These are phyloP conservation scores for Cetradonia linearis DNA, from an alignment of 495 filamentous ascomycete genomes.

Conservation along the genomic window DNA sequence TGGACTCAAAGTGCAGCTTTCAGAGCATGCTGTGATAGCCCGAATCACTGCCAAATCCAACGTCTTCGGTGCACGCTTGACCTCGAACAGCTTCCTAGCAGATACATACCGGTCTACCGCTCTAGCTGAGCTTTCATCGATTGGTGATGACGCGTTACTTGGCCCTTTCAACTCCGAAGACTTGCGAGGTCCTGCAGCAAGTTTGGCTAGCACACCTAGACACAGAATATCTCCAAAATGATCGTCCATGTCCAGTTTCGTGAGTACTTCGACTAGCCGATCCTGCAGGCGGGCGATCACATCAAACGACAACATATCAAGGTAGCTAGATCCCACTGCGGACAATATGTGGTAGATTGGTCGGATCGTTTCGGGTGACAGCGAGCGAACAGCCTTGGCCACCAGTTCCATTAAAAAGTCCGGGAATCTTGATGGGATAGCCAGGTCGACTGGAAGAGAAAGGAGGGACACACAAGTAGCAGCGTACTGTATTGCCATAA, in stretches of 20 bases:
- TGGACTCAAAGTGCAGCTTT: slow-evolving; percentile 31
- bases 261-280: slow-evolving; percentile 38
- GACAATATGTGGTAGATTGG: slow-evolving; percentile 36
- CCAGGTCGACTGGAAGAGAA: slow-evolving; percentile 31
- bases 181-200: slow-evolving; percentile 26
- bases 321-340: slow-evolving; percentile 27
- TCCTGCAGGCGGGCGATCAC: slow-evolving; percentile 37
- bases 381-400: slow-evolving; percentile 27
- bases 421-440: slow-evolving; percentile 34
- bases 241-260: slow-evolving; percentile 37
- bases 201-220: slow-evolving; percentile 39
- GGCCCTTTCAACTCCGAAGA: background rate
- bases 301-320: slow-evolving; percentile 33
- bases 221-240: slow-evolving; percentile 41
- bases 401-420: slow-evolving; percentile 36
- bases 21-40: slow-evolving; percentile 36
- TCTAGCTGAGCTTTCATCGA: background rate
- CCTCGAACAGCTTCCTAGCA: slow-evolving; percentile 40
- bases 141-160: background rate
- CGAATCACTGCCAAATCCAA: slow-evolving; percentile 45
- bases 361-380: slow-evolving; percentile 35
- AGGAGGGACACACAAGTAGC: slow-evolving; percentile 35
- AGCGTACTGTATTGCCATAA: slow-evolving; percentile 28
- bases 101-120: slow-evolving; percentile 30
- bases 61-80: slow-evolving; percentile 42